Base-by-base conservation (phyloP, 2,329 filamentous ascomycete genomes). In the Verticillium dahliae region DNA sequence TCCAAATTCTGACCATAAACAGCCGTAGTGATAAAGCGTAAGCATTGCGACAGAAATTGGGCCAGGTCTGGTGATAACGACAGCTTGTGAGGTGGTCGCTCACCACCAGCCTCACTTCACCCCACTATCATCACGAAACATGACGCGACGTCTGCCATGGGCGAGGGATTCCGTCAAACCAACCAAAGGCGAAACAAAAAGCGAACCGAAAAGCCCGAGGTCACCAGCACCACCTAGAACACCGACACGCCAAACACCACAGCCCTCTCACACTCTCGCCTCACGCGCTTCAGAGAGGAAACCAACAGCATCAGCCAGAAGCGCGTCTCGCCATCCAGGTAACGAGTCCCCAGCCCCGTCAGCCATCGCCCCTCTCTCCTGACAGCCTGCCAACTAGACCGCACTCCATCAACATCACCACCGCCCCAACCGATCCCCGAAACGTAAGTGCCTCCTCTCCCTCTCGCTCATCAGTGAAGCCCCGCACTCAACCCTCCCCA, bases 131-230 rank as follows among this genome's bases (percentile, higher is more conserved):
- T 5, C 31, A 22, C 18, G 18, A 22, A 22, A 22, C 62, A 85
- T 85, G 82, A 74, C 80, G 27, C 79, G 82, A 66, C 77, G 78
- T 63, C 67, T 85, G 6, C 82, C 82, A 1, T 85, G 82, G 62
- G 55, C 54, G 56, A 61, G 22, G 33, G 62, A 60, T 50, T 41
- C 60, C 6, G 45, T 59, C 4, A 14, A 50, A 3, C 9, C 35
- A 14, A 38, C 39, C 2, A 52, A 37, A 31, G 7, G 6, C 50
- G 60, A 55, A n/a, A 18, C 3, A n/a, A 50, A 50, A 9, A 13
- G 10, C 50, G 60, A 55, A n/a, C 9, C 9, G 9, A 50, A 27
- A 61, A 33, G 31, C 33, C 59, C 54, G 45, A 63, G 63, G n/a
- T 66, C 65, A 50, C 65, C 68, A 6, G 61, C 64, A 18, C 39